These are phyloP conservation scores for Ceratobasidium sp. DNA, from an alignment of 1,284 basidiomycete species.

Conservation along the genomic window DNA sequence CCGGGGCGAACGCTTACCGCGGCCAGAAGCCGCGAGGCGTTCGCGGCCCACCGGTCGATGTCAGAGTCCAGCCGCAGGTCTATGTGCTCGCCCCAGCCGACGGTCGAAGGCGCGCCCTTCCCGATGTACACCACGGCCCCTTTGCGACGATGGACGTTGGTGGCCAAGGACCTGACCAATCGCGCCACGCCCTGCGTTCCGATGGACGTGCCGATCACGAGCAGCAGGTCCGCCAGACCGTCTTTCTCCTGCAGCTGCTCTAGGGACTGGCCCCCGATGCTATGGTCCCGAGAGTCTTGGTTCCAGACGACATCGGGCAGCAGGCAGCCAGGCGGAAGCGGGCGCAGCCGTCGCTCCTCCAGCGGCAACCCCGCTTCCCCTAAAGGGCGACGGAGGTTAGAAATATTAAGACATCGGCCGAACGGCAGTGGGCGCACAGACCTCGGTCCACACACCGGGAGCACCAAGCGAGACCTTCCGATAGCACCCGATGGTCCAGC, in stretches of 20 bases:
- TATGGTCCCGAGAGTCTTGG: constrained; percentile 1
- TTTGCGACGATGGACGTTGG: not conserved
- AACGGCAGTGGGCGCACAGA: not conserved
- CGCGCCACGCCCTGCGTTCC: constrained; percentile 11
- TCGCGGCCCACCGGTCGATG: constrained; percentile 22
- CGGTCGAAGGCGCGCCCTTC: not conserved
- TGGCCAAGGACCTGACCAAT: constrained; percentile 15
- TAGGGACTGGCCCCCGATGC: not conserved
- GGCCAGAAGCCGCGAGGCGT: not conserved
- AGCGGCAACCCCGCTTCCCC: not conserved
- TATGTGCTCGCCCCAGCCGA: not conserved
- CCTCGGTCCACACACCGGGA: constrained; percentile 4
- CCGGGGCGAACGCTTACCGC: not conserved
- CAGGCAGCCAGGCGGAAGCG: not conserved
- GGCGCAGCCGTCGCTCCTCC: not conserved
- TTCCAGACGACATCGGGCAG: constrained; percentile 9
- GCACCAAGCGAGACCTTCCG: constrained; percentile 3
- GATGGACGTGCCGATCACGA: constrained; percentile 28
- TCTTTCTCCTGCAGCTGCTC: constrained; percentile 1
- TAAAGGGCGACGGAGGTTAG: too few species aligned
- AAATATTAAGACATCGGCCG: not conserved
- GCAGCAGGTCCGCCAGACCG: not conserved
- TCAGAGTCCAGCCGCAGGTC: constrained; percentile 14
- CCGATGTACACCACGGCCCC: constrained; percentile 15
- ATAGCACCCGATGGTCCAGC: not conserved